A percentile compares a stretch with the other conserved stretches of the same genome.
Evolutionary conservation across 1,284 basidiomycete genomes (phyloP).

Genomic region (Boletellus sp.): DNA sequence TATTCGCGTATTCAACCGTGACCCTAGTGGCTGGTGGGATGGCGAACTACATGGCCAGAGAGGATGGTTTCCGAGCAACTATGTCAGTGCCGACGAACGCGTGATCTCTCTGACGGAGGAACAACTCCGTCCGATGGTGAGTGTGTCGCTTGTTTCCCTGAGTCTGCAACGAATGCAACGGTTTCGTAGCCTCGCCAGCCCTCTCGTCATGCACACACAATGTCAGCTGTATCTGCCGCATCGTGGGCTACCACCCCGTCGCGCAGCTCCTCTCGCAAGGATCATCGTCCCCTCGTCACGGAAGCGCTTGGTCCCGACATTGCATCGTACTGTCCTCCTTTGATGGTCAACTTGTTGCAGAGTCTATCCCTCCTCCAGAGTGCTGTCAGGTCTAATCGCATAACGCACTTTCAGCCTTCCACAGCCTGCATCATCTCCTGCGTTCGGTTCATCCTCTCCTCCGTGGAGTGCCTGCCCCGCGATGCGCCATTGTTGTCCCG

Average conservation of each 20-base stretch:
- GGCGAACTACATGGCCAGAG: constrained; percentile 83
- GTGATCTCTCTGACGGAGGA: constrained; percentile 52
- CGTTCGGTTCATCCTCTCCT: constrained; percentile 84
- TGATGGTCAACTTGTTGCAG: constrained; percentile 78
- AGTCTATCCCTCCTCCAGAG: constrained; percentile 83
- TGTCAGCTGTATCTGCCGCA: constrained; percentile 47
- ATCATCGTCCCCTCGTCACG: constrained; percentile 45
- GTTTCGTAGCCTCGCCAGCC: constrained; percentile 23
- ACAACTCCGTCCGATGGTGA: constrained; percentile 43
- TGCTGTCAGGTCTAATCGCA: constrained; percentile 73
- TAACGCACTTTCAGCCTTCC: constrained; percentile 80
- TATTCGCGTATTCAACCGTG: constrained; percentile 85
- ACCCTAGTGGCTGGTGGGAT: constrained; percentile 97
- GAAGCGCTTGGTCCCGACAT: constrained; percentile 44
- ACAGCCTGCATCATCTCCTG: constrained; percentile 91
- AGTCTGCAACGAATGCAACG: too few relatives aligned
- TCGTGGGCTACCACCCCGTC: constrained; percentile 55
- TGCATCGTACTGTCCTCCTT: constrained; percentile 62
- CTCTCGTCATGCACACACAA: constrained; percentile 43
- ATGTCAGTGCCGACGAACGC: constrained; percentile 64
- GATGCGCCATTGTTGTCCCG: constrained; percentile 72
- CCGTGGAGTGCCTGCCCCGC: constrained; percentile 83
- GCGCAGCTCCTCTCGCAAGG: constrained; percentile 31
- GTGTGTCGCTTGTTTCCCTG: constrained; percentile 33
- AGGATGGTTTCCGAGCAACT: constrained; percentile 99